Evolutionary conservation across 148 eudicot genomes (phyloP), one percentile per base, ranked within the genome.

Genomic region (Beta vulgaris): DNA sequence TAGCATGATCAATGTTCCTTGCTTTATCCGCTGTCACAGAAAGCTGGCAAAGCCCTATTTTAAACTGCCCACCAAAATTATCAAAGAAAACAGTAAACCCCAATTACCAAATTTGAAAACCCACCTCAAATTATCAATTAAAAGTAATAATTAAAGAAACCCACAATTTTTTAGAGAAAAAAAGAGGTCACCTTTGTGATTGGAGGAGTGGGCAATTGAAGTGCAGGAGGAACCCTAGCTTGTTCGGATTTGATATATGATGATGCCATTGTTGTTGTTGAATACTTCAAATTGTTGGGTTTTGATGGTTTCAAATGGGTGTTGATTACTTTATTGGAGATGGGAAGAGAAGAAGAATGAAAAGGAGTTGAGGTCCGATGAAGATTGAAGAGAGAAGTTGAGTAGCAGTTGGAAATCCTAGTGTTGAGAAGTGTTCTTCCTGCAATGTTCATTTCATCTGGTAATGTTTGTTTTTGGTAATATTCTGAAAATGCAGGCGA

Each of bases 11-110:
- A 73, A 94, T 90, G 68, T 94, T 94, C 81, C 91, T 90, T 73
- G 57, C 86, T 83, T 94, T 94, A 79, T 94, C 97, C 2, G 91
- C 85, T 23, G 98, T 94, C 82, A 91, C 96, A n/a, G 85, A 79
- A 74, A 94, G 90, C 77, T 94, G 97, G 83, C 97, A 94, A 53
- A 94, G 87, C 44, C 85, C 97, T 78, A 94, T 89, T 74, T 89
- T 94, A 75, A 88, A 94, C 97, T 94, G 86, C 67, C 76, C 75
- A 72, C 72, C 72, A 81, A 77, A 67, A 62, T 36, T 14, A 18
- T 36, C 37, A 59, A 71, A n/a, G 36, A 39, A 72, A 64, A 46
- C 1, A 66, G 35, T 25, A 63, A 70, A 19, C 11, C 62, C 79
- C 25, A 55, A 12, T 13, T 55, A 26, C 49, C 15, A 74, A 66